Evolutionary conservation across 2,329 filamentous ascomycete species (phyloP).

Genomic region (Coniochaeta prunicola): DNA sequence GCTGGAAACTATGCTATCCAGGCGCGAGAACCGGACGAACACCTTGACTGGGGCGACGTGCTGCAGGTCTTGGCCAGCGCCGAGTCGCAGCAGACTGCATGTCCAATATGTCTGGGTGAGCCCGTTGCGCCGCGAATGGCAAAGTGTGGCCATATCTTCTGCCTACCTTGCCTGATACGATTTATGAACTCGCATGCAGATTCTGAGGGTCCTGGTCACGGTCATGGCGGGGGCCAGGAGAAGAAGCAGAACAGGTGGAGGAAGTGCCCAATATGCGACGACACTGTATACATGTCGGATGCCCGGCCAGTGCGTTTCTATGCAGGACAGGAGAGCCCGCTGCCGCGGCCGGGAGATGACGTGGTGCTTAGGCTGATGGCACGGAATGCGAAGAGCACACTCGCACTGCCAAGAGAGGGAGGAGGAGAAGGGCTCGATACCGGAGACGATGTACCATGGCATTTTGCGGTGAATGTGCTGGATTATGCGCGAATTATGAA

Average conservation of each 20-base stretch:
- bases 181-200: slow-evolving; percentile 71
- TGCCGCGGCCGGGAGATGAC: slow-evolving; percentile 78
- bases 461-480: slow-evolving; percentile 85
- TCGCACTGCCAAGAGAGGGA: slow-evolving; percentile 80
- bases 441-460: slow-evolving; percentile 83
- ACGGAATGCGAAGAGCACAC: slow-evolving; percentile 70
- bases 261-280: slow-evolving; percentile 94
- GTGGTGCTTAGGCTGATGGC: slow-evolving; percentile 83
- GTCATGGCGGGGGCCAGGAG: slow-evolving; percentile 40
- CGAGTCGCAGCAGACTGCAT: slow-evolving; percentile 80
- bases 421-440: slow-evolving; percentile 60
- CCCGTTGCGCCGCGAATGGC: slow-evolving; percentile 95
- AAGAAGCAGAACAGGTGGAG: slow-evolving; percentile 66
- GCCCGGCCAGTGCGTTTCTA: slow-evolving; percentile 88
- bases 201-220: slow-evolving; percentile 50
- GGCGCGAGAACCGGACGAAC: slow-evolving; percentile 77
- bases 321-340: slow-evolving; percentile 73
- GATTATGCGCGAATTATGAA: slow-evolving; percentile 97
- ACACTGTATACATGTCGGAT: slow-evolving; percentile 87
- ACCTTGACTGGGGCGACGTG: slow-evolving; percentile 85
- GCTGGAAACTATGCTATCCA: slow-evolving; percentile 72
- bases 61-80: slow-evolving; percentile 87
- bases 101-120: slow-evolving; percentile 89
- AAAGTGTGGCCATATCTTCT: slow-evolving; percentile 95
- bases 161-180: slow-evolving; percentile 82